Evolutionary conservation across 1,284 basidiomycete genomes (phyloP).

Genomic region (Irpex sp.): DNA sequence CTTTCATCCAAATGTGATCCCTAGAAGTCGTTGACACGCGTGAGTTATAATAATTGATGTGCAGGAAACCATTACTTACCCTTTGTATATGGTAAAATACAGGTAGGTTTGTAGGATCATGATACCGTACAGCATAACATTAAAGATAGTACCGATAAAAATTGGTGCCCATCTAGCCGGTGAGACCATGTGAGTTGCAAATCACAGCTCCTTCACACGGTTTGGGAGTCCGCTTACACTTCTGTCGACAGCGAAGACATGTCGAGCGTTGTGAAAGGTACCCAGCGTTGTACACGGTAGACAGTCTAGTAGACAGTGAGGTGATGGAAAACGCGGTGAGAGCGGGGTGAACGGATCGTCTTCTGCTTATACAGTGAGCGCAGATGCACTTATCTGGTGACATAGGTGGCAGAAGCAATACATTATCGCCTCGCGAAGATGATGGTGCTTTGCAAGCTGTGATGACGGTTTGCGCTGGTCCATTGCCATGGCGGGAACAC

Average conservation of each 20-base stretch:
- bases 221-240: neutral
- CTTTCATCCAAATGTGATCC: slow-evolving; percentile 30
- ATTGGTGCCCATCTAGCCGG: slow-evolving; percentile 33
- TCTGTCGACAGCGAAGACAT: neutral
- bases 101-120: slow-evolving; percentile 37
- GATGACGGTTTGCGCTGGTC: neutral
- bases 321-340: neutral
- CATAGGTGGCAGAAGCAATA: neutral
- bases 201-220: neutral
- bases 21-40: slow-evolving; percentile 11
- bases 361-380: neutral
- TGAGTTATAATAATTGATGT: neutral
- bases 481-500: neutral
- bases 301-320: neutral
- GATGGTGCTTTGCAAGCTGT: neutral
- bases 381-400: neutral
- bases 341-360: neutral
- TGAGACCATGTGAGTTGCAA: neutral
- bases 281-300: neutral
- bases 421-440: neutral
- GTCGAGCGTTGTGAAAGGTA: neutral
- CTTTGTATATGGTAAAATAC: slow-evolving; percentile 36
- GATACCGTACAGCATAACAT: slow-evolving; percentile 36
- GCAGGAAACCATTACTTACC: slow-evolving; percentile 19
- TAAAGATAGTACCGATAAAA: slow-evolving; percentile 35